These are phyloP conservation scores for Mycena kentingensis DNA, from an alignment of 768 basidiomycete species.

Conservation along the genomic window DNA sequence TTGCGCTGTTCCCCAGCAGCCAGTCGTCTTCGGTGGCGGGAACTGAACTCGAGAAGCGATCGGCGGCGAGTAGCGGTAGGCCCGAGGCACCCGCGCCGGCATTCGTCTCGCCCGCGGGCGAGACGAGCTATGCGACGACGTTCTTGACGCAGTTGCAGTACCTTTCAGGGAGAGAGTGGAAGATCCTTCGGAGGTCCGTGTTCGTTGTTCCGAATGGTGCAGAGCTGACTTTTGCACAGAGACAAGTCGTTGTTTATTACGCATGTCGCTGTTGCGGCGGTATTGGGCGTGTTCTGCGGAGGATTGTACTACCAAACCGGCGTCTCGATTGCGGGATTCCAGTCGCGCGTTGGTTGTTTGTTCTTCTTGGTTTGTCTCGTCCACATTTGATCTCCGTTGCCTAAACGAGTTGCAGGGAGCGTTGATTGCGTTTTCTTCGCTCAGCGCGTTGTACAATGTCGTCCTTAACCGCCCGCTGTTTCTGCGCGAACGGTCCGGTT, in stretches of 20 bases:
- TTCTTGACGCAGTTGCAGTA: slow-evolving; percentile 90
- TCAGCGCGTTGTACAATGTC: slow-evolving; percentile 89
- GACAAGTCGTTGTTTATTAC: slow-evolving; percentile 84
- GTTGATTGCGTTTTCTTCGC: slow-evolving; percentile 85
- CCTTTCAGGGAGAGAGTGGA: slow-evolving; percentile 84
- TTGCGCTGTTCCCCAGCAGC: slow-evolving; percentile 42
- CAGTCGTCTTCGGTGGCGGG: slow-evolving; percentile 2
- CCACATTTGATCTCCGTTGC: neutral
- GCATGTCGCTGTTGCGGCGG: slow-evolving; percentile 66
- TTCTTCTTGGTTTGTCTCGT: slow-evolving; percentile 77
- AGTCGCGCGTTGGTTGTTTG: slow-evolving; percentile 88
- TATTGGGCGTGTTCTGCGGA: slow-evolving; percentile 87
- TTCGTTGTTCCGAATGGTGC: neutral
- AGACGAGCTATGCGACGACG: slow-evolving; percentile 61
- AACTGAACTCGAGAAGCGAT: slow-evolving; percentile 16
- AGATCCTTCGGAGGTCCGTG: slow-evolving; percentile 65
- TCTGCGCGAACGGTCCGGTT: slow-evolving; percentile 82
- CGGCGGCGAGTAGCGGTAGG: no score
- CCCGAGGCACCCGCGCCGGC: no score
- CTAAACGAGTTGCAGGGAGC: slow-evolving; percentile 59
- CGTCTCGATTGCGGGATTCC: slow-evolving; percentile 87
- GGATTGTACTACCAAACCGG: slow-evolving; percentile 85
- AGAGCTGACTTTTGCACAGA: slow-evolving; percentile 35
- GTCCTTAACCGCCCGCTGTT: slow-evolving; percentile 85
- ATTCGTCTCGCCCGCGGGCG: slow-evolving; percentile 16